Conservation (phyloP, 441 rosid genomes). For the Macaranga tanarius region DNA sequence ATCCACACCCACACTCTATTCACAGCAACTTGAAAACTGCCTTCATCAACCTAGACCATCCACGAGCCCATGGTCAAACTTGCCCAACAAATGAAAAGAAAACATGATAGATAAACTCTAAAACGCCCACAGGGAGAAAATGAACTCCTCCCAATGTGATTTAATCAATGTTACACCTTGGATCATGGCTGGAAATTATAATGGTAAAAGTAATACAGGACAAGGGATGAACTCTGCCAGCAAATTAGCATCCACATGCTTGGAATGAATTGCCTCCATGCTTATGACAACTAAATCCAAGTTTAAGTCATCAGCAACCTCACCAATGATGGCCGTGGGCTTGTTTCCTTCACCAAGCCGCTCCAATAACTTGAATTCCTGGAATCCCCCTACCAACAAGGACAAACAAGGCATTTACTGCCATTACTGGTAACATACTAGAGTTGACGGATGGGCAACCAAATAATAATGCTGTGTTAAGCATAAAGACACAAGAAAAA, state of each 20-base stretch:
- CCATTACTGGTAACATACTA: too few species aligned
- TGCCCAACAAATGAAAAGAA: neutral
- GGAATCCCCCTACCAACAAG: conserved; percentile 62
- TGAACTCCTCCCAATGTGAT: neutral
- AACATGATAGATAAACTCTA: conserved; percentile 7
- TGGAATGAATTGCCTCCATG: conserved; percentile 96
- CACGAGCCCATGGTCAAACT: neutral
- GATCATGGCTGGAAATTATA: conserved; percentile 30
- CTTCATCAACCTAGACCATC: neutral
- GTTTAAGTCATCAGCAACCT: conserved; percentile 86
- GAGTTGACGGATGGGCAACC: neutral
- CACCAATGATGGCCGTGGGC: conserved; percentile 88
- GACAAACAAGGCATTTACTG: neutral
- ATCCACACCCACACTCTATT: neutral
- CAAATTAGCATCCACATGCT: conserved; percentile 88
- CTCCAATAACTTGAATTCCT: conserved; percentile 78
- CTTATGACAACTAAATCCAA: conserved; percentile 87
- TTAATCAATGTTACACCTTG: neutral
- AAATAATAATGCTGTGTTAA: neutral
- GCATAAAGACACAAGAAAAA: neutral
- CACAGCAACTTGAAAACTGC: neutral
- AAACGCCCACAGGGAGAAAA: conserved; percentile 18
- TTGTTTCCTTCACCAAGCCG: conserved; percentile 89
- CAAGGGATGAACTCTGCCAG: conserved; percentile 93
- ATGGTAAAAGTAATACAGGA: conserved; percentile 82